Evolutionary conservation across 495 filamentous ascomycete genomes (phyloP).

Genomic region (Trichocladium uniseriatum): DNA sequence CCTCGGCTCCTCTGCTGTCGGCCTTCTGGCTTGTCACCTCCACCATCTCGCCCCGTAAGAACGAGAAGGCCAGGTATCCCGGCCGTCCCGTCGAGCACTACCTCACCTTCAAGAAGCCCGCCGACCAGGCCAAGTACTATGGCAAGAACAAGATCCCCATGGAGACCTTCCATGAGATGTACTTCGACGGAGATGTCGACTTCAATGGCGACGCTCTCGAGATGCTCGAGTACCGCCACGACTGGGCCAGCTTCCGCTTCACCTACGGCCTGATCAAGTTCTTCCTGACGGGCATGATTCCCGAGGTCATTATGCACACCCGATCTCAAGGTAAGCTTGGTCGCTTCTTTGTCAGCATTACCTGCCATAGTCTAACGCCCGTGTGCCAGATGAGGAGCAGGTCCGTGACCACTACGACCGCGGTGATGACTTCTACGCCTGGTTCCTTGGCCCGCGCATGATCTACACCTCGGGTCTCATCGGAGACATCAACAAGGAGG

Average conservation of each 20-base stretch:
- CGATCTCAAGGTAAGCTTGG: conserved; percentile 54
- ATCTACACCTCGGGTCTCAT: conserved; percentile 82
- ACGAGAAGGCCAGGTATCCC: conserved; percentile 66
- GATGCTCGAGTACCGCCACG: conserved; percentile 72
- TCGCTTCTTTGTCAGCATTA: neutral
- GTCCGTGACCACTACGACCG: conserved; percentile 81
- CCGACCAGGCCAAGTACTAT: conserved; percentile 60
- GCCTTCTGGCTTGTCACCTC: conserved; percentile 64
- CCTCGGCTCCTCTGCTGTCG: conserved; percentile 56
- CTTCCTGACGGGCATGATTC: conserved; percentile 48
- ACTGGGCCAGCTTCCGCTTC: conserved; percentile 80
- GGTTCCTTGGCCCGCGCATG: conserved; percentile 87
- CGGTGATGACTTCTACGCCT: conserved; percentile 81
- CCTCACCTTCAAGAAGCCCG: conserved; percentile 69
- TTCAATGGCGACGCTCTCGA: conserved; percentile 80
- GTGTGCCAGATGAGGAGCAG: conserved; percentile 64
- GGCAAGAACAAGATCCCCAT: conserved; percentile 76
- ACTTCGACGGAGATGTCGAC: conserved; percentile 75
- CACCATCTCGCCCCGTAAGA: conserved; percentile 58
- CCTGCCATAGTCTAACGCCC: conserved; percentile 12
- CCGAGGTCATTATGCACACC: conserved; percentile 71
- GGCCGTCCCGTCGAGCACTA: conserved; percentile 78
- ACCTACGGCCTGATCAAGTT: conserved; percentile 52
- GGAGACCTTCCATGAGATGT: conserved; percentile 83
- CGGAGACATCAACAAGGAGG: conserved; percentile 62